Percentiles rank a stretch among this genome's conserved stretches.
Evolutionary conservation across 169 alveolate species (phyloP).

Genomic region (Plasmodium reichenowi): DNA sequence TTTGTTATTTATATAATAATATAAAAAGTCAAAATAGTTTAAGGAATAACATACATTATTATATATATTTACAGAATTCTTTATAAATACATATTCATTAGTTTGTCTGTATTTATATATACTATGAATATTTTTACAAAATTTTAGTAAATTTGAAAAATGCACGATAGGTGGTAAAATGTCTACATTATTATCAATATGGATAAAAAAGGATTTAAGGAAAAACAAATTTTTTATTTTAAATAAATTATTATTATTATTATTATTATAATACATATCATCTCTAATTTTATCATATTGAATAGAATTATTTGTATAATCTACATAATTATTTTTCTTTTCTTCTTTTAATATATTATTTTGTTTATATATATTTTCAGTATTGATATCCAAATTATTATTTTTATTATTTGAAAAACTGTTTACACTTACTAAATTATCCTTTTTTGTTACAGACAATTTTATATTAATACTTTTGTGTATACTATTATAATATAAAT

Average conservation of each 20-base stretch:
- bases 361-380: background rate
- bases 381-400: background rate
- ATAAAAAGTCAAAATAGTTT: slow-evolving; percentile 59
- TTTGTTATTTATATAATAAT: slow-evolving; percentile 12
- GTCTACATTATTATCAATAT: background rate
- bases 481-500: slow-evolving; percentile 16
- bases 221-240: too few species aligned
- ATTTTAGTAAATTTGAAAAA: too few species aligned
- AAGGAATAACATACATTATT: slow-evolving; percentile 27
- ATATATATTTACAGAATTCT: slow-evolving; percentile 20
- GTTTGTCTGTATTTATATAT: slow-evolving; percentile 47
- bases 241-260: too few species aligned
- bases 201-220: background rate
- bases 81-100: slow-evolving; percentile 34
- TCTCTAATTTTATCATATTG: too few species aligned
- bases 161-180: background rate
- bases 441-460: background rate
- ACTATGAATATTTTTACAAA: slow-evolving; percentile 17
- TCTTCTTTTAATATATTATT: too few species aligned
- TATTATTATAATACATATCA: too few species aligned
- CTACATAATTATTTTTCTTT: too few species aligned
- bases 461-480: background rate
- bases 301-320: too few species aligned
- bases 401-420: too few species aligned
- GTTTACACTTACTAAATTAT: background rate